Percentiles rank a stretch among this genome's conserved stretches.
phyloP scores from a whole-genome alignment of 139 green algal species.

The Yamagishiella unicocca region DNA sequence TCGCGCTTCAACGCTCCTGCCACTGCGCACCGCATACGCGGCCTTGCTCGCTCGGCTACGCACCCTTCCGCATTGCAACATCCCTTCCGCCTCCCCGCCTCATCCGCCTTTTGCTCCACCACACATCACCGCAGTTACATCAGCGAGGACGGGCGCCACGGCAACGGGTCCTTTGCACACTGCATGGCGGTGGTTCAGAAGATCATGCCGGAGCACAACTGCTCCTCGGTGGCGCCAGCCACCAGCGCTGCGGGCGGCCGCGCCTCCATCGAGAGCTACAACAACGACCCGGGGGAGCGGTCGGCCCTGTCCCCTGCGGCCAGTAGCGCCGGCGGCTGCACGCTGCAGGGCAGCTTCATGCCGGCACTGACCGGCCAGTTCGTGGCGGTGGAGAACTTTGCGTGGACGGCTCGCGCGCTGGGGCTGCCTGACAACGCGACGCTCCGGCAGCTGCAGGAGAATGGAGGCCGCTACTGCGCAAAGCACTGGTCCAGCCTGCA shows the following conservation, averaged over 20 bases:
- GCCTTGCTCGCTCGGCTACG: no score
- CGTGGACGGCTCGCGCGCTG: slow-evolving; percentile 60
- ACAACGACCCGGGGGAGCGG: no score
- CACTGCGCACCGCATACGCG: no score
- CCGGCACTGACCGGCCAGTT: slow-evolving; percentile 40
- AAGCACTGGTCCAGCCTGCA: slow-evolving; percentile 55
- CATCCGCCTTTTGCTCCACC: no score
- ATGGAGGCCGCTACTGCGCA: slow-evolving; percentile 51
- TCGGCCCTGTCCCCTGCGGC: no score
- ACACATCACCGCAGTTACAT: slow-evolving; percentile 38
- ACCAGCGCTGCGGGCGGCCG: neutral
- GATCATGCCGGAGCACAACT: slow-evolving; percentile 47
- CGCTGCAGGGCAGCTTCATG: slow-evolving; percentile 29
- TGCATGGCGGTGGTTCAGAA: slow-evolving; percentile 46
- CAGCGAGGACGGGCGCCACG: slow-evolving; percentile 46
- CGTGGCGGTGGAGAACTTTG: slow-evolving; percentile 61
- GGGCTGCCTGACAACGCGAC: slow-evolving; percentile 38
- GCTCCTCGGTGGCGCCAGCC: neutral
- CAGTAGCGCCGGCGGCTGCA: slow-evolving; percentile 19
- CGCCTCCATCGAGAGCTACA: neutral
- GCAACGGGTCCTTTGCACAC: slow-evolving; percentile 37
- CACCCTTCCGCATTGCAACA: no score
- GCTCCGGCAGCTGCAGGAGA: slow-evolving; percentile 51
- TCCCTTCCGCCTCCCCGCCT: no score
- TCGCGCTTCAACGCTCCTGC: no score